Conservation (phyloP, 2,329 filamentous ascomycete genomes). For the Alternaria ventricosa region DNA sequence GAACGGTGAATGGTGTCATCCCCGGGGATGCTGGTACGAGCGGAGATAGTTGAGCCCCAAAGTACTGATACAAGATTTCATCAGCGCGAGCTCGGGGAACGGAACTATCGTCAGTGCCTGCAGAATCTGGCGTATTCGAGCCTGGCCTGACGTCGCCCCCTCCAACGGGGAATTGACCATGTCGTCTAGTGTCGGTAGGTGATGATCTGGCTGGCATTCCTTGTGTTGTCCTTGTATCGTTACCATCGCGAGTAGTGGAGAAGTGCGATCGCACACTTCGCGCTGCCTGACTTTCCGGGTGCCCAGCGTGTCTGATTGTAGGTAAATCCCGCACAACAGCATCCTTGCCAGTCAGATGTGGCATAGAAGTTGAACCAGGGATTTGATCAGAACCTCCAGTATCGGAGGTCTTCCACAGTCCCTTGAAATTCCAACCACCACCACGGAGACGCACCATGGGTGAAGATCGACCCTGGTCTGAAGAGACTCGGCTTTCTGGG, state of each 20-base stretch:
- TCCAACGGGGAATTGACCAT: not conserved
- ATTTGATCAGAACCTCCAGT: not conserved
- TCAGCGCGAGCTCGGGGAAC: not conserved
- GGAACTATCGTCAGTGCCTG: not conserved
- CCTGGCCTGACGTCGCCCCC: not conserved
- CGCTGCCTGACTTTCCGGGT: not conserved
- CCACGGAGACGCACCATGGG: not conserved
- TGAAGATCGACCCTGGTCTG: not conserved
- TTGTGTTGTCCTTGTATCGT: not conserved
- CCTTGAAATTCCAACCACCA: not conserved
- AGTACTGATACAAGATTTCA: not conserved
- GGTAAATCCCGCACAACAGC: not conserved
- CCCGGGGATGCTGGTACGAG: not conserved
- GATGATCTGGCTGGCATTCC: not conserved
- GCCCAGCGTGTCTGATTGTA: not conserved
- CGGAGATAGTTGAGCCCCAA: not conserved
- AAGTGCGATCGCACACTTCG: slow-evolving; percentile 1
- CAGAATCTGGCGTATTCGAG: not conserved
- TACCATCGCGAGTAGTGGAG: not conserved
- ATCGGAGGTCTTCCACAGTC: slow-evolving; percentile 5
- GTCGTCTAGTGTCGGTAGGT: not conserved
- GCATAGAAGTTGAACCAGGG: not conserved
- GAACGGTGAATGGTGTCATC: not conserved
- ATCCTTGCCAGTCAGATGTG: not conserved
- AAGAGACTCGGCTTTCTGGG: not conserved